Conservation (phyloP, 2,329 filamentous ascomycete genomes). For the Acrocalymma vagum region DNA sequence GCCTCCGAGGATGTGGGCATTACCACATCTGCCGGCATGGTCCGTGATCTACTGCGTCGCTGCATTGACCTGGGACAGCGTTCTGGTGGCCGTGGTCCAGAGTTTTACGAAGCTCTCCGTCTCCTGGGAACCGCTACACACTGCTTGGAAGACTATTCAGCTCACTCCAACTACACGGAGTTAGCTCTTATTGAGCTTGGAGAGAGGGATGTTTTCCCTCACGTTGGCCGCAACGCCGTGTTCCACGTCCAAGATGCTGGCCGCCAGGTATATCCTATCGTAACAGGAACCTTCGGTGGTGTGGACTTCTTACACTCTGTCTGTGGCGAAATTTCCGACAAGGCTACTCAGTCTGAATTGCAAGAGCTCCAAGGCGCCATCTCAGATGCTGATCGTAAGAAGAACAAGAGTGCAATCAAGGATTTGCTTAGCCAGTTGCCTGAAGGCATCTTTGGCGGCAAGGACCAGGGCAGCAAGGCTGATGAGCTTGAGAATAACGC, state of each 20-base stretch:
- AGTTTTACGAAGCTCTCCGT: slow-evolving; percentile 86
- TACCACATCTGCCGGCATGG: slow-evolving; percentile 81
- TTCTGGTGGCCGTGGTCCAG: slow-evolving; percentile 76
- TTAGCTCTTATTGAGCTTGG: slow-evolving; percentile 88
- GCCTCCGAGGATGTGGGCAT: slow-evolving; percentile 82
- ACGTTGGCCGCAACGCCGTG: slow-evolving; percentile 79
- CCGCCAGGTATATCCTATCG: slow-evolving; percentile 76
- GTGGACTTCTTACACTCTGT: slow-evolving; percentile 95
- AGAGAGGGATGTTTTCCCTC: slow-evolving; percentile 82
- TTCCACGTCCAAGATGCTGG: slow-evolving; percentile 74
- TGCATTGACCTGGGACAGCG: slow-evolving; percentile 82
- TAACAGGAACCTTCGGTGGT: slow-evolving; percentile 93
- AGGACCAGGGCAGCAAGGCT: slow-evolving; percentile 77
- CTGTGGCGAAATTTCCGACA: slow-evolving; percentile 81
- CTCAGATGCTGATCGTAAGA: slow-evolving; percentile 65
- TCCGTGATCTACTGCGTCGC: slow-evolving; percentile 75
- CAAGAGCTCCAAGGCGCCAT: slow-evolving; percentile 88
- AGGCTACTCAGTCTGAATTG: slow-evolving; percentile 89
- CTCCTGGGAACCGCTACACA: slow-evolving; percentile 88
- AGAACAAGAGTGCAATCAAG: slow-evolving; percentile 78
- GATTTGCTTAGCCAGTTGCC: slow-evolving; percentile 85
- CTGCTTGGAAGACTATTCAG: slow-evolving; percentile 88
- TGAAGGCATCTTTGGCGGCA: slow-evolving; percentile 77
- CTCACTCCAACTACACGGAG: slow-evolving; percentile 93
- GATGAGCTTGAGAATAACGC: slow-evolving; percentile 83